Conservation (phyloP, 352 stramenopile species). For the Globisporangium splendens region DNA sequence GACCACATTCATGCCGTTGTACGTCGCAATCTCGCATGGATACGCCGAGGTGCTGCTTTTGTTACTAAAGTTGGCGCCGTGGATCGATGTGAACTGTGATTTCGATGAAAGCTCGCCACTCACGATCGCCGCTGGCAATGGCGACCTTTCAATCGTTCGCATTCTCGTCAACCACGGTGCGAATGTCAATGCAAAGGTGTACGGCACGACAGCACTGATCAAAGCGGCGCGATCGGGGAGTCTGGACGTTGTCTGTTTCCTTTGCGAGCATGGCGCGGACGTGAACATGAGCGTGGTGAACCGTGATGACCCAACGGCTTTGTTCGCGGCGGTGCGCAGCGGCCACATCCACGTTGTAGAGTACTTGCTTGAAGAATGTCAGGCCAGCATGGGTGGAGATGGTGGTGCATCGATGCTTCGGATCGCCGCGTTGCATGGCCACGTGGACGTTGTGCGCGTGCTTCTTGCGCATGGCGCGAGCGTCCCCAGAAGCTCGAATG, state of each 20-base stretch:
- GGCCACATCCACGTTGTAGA: neutral
- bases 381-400: neutral
- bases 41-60: neutral
- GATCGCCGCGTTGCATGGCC: neutral
- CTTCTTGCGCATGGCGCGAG: neutral
- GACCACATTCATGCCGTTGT: neutral
- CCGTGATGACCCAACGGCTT: neutral
- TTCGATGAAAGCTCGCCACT: neutral
- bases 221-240: neutral
- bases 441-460: neutral
- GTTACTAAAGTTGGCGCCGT: neutral
- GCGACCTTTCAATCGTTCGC: neutral
- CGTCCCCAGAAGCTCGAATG: neutral
- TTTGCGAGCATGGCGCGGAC: slow-evolving; percentile 1
- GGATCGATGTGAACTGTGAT: too few species aligned
- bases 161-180: neutral
- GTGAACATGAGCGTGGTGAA: neutral
- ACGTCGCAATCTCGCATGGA: neutral
- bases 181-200: neutral
- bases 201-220: neutral
- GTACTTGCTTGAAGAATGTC: neutral
- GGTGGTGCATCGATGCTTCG: neutral
- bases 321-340: neutral
- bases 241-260: neutral
- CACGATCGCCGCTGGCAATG: neutral